Conservation (phyloP, 2,329 filamentous ascomycete genomes). For the Nemania serpens region DNA sequence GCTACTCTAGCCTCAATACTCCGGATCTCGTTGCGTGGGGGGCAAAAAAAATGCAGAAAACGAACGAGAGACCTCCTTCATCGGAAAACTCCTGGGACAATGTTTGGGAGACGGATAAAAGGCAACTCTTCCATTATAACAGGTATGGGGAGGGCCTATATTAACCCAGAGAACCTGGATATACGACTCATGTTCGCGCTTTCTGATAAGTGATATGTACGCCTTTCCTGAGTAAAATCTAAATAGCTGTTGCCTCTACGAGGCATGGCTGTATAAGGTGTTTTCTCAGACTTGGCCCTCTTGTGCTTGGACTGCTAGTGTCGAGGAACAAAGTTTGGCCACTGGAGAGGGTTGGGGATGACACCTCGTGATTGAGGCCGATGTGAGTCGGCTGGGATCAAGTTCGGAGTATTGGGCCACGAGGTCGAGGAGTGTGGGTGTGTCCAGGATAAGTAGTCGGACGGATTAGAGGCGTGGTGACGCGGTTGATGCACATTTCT, state of each 20-base stretch:
- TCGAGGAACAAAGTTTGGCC: conserved; percentile 18
- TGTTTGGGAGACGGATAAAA: conserved; percentile 1
- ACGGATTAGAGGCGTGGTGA: conserved; percentile 1
- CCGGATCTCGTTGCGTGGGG: conserved; percentile 3
- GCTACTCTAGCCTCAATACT: conserved; percentile 15
- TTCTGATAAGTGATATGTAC: conserved; percentile 12
- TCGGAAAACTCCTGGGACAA: conserved; percentile 13
- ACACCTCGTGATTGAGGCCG: conserved; percentile 13
- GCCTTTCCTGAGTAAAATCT: background rate
- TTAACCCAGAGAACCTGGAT: conserved; percentile 5
- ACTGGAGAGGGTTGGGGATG: conserved; percentile 28
- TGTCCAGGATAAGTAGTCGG: conserved; percentile 4
- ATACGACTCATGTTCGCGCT: conserved; percentile 9
- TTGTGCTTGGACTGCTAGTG: background rate
- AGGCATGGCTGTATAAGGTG: background rate
- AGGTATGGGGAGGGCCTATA: background rate
- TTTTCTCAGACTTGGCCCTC: background rate
- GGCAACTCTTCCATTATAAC: conserved; percentile 7
- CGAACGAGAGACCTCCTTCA: conserved; percentile 6
- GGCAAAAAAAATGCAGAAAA: conserved; percentile 1
- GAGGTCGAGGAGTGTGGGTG: conserved; percentile 12
- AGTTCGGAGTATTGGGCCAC: conserved; percentile 18
- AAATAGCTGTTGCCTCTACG: background rate
- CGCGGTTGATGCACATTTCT: conserved; percentile 10
- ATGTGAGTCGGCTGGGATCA: background rate